A percentile compares a stretch with the other conserved stretches of the same genome.
phyloP scores from a whole-genome alignment of 139 green algal species.

The Haematococcus lacustris region DNA sequence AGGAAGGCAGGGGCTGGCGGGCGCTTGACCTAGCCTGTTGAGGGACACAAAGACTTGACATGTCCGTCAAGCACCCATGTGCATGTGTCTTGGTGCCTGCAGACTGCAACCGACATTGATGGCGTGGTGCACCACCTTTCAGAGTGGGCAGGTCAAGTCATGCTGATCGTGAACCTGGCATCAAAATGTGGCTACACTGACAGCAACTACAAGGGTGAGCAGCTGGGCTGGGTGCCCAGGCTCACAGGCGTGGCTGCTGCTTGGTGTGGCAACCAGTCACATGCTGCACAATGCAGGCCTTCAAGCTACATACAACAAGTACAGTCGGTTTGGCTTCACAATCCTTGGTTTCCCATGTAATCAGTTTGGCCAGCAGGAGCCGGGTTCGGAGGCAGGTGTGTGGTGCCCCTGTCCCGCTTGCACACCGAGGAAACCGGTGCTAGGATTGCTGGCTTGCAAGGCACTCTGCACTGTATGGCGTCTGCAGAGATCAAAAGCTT shows the following conservation, averaged over 20 bases:
- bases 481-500: conserved; percentile 69
- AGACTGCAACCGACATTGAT: not conserved
- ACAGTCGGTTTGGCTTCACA: conserved; percentile 51
- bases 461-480: no score
- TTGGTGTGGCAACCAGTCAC: no score
- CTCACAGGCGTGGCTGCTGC: no score
- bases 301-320: conserved; percentile 50
- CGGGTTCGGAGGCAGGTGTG: conserved; percentile 13
- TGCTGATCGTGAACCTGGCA: conserved; percentile 72
- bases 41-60: no score
- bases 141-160: conserved; percentile 34
- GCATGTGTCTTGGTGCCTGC: not conserved
- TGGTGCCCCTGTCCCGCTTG: no score
- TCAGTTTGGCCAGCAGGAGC: conserved; percentile 21
- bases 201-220: conserved; percentile 60
- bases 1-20: no score
- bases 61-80: not conserved
- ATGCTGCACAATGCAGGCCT: not conserved
- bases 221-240: not conserved
- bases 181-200: conserved; percentile 72
- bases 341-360: conserved; percentile 77
- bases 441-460: no score
- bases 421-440: no score
- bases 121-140: conserved; percentile 4
- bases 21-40: no score